A percentile compares a stretch with the other conserved stretches of the same genome.
Conservation (phyloP, 805 yeast species). For the Barnettozyma californica region DNA sequence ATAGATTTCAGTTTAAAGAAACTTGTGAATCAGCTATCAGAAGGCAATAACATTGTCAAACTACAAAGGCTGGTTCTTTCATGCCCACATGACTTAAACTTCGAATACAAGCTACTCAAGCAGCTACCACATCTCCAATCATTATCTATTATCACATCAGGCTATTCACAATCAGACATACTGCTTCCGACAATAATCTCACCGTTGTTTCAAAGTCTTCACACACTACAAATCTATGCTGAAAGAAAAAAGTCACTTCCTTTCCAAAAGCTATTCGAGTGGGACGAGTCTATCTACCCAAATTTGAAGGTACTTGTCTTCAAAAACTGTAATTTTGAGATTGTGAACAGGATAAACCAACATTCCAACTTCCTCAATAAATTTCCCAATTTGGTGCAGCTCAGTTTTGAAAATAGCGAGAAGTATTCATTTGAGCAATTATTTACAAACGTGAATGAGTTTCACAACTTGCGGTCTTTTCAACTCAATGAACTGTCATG, state of each 20-base stretch:
- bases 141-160: constrained; percentile 5
- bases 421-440: constrained; percentile 6
- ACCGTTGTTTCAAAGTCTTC: constrained; percentile 7
- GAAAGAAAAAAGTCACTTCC: constrained; percentile 17
- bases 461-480: constrained; percentile 8
- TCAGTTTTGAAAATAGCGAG: constrained; percentile 21
- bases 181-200: background rate
- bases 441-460: constrained; percentile 5
- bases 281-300: constrained; percentile 10
- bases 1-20: constrained; percentile 14
- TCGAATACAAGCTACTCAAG: constrained; percentile 15
- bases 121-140: constrained; percentile 16
- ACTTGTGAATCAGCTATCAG: constrained; percentile 8
- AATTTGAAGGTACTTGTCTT: constrained; percentile 15
- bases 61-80: constrained; percentile 12
- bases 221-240: constrained; percentile 15
- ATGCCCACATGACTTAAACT: constrained; percentile 16
- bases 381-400: constrained; percentile 13
- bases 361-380: constrained; percentile 21
- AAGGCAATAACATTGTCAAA: constrained; percentile 1
- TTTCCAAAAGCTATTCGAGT: constrained; percentile 17
- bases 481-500: constrained; percentile 8
- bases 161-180: constrained; percentile 7
- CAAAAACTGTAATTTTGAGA: constrained; percentile 20
- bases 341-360: constrained; percentile 13